Percentiles rank a stretch among this genome's conserved stretches.
Conservation (phyloP, 1,284 basidiomycete genomes). For the Pascua guehoae region DNA sequence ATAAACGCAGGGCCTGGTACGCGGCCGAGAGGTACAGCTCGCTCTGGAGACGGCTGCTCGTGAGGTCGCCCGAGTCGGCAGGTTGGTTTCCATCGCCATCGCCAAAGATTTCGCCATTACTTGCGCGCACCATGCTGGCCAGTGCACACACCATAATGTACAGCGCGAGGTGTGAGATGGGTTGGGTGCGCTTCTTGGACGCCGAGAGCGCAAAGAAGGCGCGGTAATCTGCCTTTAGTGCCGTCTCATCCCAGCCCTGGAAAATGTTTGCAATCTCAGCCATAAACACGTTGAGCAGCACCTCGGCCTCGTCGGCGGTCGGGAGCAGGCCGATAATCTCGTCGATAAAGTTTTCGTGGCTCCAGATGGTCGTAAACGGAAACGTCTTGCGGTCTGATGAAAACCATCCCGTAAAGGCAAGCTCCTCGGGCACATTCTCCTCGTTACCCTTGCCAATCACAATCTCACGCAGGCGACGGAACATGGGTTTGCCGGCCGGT, state of each 20-base stretch:
- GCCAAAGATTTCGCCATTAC: conserved; percentile 42
- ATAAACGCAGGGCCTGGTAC: conserved; percentile 47
- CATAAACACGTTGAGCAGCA: conserved; percentile 38
- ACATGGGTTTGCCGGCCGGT: conserved; percentile 41
- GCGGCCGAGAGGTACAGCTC: conserved; percentile 49
- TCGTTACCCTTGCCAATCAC: conserved; percentile 16
- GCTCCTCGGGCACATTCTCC: conserved; percentile 40
- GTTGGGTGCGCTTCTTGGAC: conserved; percentile 38
- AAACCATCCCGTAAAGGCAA: conserved; percentile 45
- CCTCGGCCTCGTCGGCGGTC: conserved; percentile 36
- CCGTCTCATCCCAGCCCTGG: conserved; percentile 43
- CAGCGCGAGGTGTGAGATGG: conserved; percentile 40
- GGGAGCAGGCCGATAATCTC: conserved; percentile 48
- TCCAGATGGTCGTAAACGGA: conserved; percentile 51
- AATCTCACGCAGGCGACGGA: conserved; percentile 24
- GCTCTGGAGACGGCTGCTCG: conserved; percentile 44
- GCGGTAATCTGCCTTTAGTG: conserved; percentile 37
- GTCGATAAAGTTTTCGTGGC: conserved; percentile 47
- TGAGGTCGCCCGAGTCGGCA: conserved; percentile 30
- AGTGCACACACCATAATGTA: conserved; percentile 48
- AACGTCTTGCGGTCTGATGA: conserved; percentile 47
- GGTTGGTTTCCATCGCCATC: conserved; percentile 1
- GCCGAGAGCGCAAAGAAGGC: conserved; percentile 40
- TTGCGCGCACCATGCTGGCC: conserved; percentile 44
- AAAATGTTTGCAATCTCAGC: conserved; percentile 43